Base-by-base conservation (phyloP, 768 basidiomycete species). In the Naganishia kalamii region DNA sequence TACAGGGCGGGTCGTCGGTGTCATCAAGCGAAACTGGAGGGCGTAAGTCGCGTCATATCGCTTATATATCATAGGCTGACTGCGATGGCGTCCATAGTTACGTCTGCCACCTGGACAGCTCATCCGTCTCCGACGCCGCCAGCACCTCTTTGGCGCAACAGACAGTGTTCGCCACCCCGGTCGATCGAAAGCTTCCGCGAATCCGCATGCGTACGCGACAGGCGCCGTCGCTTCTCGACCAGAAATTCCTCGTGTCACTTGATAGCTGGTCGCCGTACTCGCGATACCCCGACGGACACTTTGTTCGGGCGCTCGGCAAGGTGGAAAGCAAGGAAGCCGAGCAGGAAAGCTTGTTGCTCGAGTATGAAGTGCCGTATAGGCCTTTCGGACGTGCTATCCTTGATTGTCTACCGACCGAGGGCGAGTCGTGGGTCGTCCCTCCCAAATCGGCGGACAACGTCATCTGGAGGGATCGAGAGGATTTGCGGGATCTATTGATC, bases 321-420 rank as follows among this genome's bases (percentile, higher is more conserved):
- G 90, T 86, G 0, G 94, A 92, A 72, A 89, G 88, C 76, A 96
- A 97, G 77, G 92, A 94, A 75, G 93, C 93, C 0, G 94, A 98
- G 72, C 88, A 92, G 75, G 94, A 98, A 78, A 90, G 89, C 74
- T 73, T 99, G 63, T 76, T 99, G 70, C 79, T 98, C 30, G 94
- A 99, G 76, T 98, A 88, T 74, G 96, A 96, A 61, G 91, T 97
- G 7, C 92, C 92, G 0, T 97, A 98, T 75, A 77, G 94, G 68
- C 91, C 96, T 1, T 99, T 99, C 76, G 92, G 92, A n/a, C 89
- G 87, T 77, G 90, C 92, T 2, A 92, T 98, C 48, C 72, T 96
- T 71, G 87, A 89, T 68, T 98, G 96, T 75, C 79, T 99, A 70
- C 96, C 96, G 1, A 72, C 77, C 1, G 88, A 97, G 76, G 96